Evolutionary conservation across 2,329 filamentous ascomycete species (phyloP), one percentile per base, ranked within the genome.

Genomic region (Plenodomus tracheiphilus): DNA sequence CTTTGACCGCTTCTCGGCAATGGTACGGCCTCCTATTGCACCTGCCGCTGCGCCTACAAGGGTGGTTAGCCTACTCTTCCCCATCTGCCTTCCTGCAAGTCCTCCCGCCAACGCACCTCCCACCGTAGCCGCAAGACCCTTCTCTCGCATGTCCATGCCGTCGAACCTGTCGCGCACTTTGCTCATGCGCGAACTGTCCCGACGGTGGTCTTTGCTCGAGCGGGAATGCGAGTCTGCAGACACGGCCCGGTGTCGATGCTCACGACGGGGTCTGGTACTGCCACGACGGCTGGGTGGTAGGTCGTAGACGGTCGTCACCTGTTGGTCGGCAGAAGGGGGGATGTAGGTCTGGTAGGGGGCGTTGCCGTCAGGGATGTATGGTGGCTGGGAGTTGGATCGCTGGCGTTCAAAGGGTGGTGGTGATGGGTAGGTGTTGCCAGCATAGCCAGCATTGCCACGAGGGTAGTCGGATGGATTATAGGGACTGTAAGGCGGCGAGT

Each of bases 71-170:
- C 59, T 68, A 49, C 66, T 64, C 42, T 67, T 63, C 38, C 68
- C 67, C 41, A 69, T 43, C 46, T 59, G 51, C 38, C 60, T 66
- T 30, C 67, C 69, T 20, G 66, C 65, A 44, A 73, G 47, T 41
- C 69, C 70, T 49, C 70, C 70, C 37, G 65, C 70, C 58, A 73
- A 69, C 65, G 69, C 70, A 69, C 70, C 70, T 64, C 62, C 68
- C 59, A 69, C 59, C 46, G 65, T 65, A 56, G 70, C 69, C 39
- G 66, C 66, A 54, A 71, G 51, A 48, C 60, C 60, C 50, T 61
- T 64, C 22, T 70, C 68, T 30, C 63, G 61, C 52, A 64, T 36
- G 48, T 69, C 66, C 52, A 71, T 61, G 41, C 57, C 56, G 39
- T 70, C 69, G 51, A 71, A 69, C 54, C 66, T 71, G 53, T 61